Evolutionary conservation across 768 basidiomycete genomes (phyloP).

Genomic region (Termitomyces eurrhizus): DNA sequence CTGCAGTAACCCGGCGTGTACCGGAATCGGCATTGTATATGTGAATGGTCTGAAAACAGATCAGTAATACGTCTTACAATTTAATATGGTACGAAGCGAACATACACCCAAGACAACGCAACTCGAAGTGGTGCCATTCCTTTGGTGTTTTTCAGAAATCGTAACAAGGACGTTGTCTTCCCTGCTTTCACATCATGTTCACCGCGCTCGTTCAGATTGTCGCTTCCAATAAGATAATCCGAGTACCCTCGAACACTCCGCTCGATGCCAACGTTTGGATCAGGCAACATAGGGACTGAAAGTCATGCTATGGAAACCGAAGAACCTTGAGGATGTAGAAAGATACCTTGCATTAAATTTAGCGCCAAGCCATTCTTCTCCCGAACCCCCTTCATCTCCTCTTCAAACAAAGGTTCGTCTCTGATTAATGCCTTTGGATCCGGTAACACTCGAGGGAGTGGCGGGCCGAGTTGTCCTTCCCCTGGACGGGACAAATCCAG

Average conservation of each 20-base stretch:
- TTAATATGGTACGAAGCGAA: constrained; percentile 6
- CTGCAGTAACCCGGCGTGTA: constrained; percentile 16
- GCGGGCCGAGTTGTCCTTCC: constrained; percentile 8
- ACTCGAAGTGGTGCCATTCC: constrained; percentile 57
- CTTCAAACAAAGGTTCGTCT: constrained; percentile 53
- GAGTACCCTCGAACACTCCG: not conserved
- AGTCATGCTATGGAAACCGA: not conserved
- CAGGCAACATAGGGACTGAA: constrained; percentile 52
- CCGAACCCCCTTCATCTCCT: constrained; percentile 20
- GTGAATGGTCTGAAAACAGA: constrained; percentile 44
- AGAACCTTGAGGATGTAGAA: not conserved
- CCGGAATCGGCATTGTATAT: constrained; percentile 10
- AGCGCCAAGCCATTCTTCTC: constrained; percentile 19
- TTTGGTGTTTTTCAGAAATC: constrained; percentile 50
- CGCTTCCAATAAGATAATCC: constrained; percentile 3
- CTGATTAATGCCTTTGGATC: constrained; percentile 39
- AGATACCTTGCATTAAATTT: constrained; percentile 9
- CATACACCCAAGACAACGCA: constrained; percentile 66
- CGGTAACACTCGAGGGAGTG: constrained; percentile 5
- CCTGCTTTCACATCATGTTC: not conserved
- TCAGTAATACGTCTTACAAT: not conserved
- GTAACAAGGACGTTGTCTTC: constrained; percentile 2
- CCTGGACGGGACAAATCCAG: not conserved
- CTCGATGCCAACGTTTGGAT: constrained; percentile 36
- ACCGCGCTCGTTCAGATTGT: not conserved